Evolutionary conservation across 2,329 filamentous ascomycete genomes (phyloP), one percentile per base, ranked within the genome.

Genomic region (Catunica adiposa): DNA sequence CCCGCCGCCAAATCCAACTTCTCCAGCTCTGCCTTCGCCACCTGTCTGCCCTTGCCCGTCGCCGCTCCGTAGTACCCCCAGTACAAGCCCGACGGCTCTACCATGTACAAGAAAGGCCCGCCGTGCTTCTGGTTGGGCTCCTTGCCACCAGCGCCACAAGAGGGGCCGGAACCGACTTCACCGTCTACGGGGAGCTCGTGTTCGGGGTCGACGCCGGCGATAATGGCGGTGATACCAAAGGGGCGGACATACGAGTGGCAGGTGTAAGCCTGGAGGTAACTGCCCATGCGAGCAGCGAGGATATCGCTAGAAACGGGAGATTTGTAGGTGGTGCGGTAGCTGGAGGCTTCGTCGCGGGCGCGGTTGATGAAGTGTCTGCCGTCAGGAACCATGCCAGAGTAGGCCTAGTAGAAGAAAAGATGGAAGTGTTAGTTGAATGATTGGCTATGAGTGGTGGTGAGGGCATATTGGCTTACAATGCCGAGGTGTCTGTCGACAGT

Each of bases 41-140:
- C 84, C 73, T 98, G 92, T 63, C 92, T 80, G 60, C 92, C 92
- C 73, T 98, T 98, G 66, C 92, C 92, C 14, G 92, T 96, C 52
- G 92, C 92, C 40, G 92, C 92, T 63, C 92, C 92, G 69, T 96
- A 96, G 77, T 98, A 98, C 59, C 92, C 92, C 92, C 92, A 98
- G 76, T 95, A 97, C 62, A 90, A 73, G 56, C 92, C 92, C 65
- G 89, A 95, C 44, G 92, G 92, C 75, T 98, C 92, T 63, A 98
- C 90, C 92, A 98, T 98, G 78, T 96, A 98, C 60, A 98, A 79
- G 60, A 83, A 89, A 22, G 92, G 92, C 1, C 90, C 92, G 63
- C 92, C 92, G 67, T 89, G 82, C 68, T 80, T 84, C 65, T 81
- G 82, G 64, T 80, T 80, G 26, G 68, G 71, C 46, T 82, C 77